Evolutionary conservation across 2,329 filamentous ascomycete genomes (phyloP), one percentile per base, ranked within the genome.

Genomic region (Monosporascus sp.): DNA sequence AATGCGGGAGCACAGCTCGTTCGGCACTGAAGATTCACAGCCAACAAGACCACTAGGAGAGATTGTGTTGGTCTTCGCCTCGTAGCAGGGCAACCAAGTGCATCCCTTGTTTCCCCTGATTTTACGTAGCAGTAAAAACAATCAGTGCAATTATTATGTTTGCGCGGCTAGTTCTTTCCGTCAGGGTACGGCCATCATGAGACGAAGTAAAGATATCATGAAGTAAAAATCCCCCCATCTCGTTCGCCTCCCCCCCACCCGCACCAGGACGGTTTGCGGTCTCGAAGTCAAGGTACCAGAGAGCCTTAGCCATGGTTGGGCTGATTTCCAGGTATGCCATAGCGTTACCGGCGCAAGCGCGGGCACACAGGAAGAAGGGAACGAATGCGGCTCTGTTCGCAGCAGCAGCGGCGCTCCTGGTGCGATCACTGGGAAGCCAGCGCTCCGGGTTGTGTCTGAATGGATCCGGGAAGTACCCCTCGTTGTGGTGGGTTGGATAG

Each of bases 291-390:
- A 68, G 75, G 57, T 69, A 52, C 43, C 60, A 74, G 50, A 76
- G 37, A 8, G 74, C 60, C 28, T 72, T 60, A 35, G 73, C 74
- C 20, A 76, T 68, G 1, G 70, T 71, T 2, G 75, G 59, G 6
- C 66, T 69, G 57, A 75, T 57, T 60, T 76, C 74, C 50, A 72
- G 69, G 54, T 75, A 71, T n/a, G 73, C 72, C n/a, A 76, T 60
- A 2, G 68, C 65, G 65, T 77, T 78, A 0, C 75, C 77, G 49
- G 79, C 74, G 60, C 77, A 80, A 5, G 73, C 72, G 5, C 76
- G 60, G 1, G 74, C n/a, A n/a, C 43, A 24, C 0, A 15, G 5
- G 14, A 24, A 46, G 17, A 31, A 46, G 24, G 43, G 24, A 71
- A 0, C 77, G 77, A 48, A 77, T 70, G n/a, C 68, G 37, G 35